phyloP scores from a whole-genome alignment of 768 basidiomycete genomes.

The Xerocomus potaroensis region DNA sequence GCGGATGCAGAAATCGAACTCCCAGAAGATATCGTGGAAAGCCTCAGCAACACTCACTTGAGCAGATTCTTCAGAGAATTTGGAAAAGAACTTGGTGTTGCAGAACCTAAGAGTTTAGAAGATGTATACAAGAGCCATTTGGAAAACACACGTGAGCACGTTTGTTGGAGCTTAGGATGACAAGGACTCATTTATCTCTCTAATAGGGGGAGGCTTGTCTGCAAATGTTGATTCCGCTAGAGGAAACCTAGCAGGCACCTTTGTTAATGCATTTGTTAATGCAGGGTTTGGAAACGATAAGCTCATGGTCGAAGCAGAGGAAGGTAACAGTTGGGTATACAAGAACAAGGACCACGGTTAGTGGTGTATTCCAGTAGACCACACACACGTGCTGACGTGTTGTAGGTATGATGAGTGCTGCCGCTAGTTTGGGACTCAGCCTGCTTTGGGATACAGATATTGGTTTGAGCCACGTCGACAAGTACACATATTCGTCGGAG shows the following conservation, averaged over 20 bases:
- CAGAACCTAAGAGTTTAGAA: conserved; percentile 86
- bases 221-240: conserved; percentile 89
- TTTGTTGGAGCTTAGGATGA: background rate
- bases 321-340: conserved; percentile 98
- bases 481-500: conserved; percentile 94
- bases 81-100: conserved; percentile 89
- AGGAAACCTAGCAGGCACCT: conserved; percentile 92
- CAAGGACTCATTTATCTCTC: background rate
- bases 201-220: conserved; percentile 57
- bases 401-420: conserved; percentile 91
- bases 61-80: conserved; percentile 85
- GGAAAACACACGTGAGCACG: conserved; percentile 74
- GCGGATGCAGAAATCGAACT: conserved; percentile 61
- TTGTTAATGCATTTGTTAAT: conserved; percentile 98
- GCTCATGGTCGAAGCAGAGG: conserved; percentile 94
- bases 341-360: conserved; percentile 98
- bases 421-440: conserved; percentile 90
- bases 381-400: conserved; percentile 2
- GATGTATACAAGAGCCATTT: conserved; percentile 98
- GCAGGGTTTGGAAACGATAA: conserved; percentile 99
- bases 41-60: conserved; percentile 80
- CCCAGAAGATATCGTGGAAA: conserved; percentile 78
- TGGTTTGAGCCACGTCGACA: conserved; percentile 92
- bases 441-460: conserved; percentile 95
- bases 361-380: conserved; percentile 17